These are phyloP conservation scores for Pilaira anomala DNA, from an alignment of 192 early-diverging fungal genomes.

Conservation along the genomic window DNA sequence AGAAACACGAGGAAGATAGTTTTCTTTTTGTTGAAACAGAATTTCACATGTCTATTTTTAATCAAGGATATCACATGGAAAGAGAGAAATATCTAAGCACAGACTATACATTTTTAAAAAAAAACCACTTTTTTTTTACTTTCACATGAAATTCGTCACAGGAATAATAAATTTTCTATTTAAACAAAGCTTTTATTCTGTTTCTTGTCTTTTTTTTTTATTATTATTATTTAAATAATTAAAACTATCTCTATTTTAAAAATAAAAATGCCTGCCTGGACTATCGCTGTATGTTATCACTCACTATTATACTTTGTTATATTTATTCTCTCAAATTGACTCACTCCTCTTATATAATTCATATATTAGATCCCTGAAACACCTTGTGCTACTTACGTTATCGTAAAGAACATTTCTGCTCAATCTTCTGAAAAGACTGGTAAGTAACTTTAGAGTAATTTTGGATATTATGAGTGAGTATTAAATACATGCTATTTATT, in stretches of 20 bases:
- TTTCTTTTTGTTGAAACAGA: too few relatives aligned
- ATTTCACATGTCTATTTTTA: too few relatives aligned
- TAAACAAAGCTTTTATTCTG: too few relatives aligned
- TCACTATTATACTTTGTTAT: not conserved
- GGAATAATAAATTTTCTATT: too few relatives aligned
- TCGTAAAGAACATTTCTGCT: slow-evolving; percentile 52
- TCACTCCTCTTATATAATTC: not conserved
- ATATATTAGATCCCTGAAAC: slow-evolving; percentile 42
- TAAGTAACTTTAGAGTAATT: slow-evolving; percentile 16
- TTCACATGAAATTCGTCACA: too few relatives aligned
- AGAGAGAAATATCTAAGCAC: too few relatives aligned
- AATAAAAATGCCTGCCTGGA: not conserved
- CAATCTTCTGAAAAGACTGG: slow-evolving; percentile 53
- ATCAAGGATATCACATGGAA: too few relatives aligned
- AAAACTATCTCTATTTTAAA: not conserved
- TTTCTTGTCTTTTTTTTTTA: not conserved
- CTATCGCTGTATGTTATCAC: not conserved
- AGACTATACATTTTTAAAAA: too few relatives aligned
- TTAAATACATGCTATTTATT: not conserved
- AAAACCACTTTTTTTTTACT: too few relatives aligned
- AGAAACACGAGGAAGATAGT: too few relatives aligned
- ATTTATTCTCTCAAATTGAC: not conserved
- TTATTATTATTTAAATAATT: not conserved
- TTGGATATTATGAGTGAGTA: not conserved
- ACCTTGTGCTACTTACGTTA: slow-evolving; percentile 48